Percentiles rank a stretch among this genome's conserved stretches.
These are phyloP conservation scores for Cochliopodium minus DNA, from an alignment of 208 protist genomes.

Conservation along the genomic window DNA sequence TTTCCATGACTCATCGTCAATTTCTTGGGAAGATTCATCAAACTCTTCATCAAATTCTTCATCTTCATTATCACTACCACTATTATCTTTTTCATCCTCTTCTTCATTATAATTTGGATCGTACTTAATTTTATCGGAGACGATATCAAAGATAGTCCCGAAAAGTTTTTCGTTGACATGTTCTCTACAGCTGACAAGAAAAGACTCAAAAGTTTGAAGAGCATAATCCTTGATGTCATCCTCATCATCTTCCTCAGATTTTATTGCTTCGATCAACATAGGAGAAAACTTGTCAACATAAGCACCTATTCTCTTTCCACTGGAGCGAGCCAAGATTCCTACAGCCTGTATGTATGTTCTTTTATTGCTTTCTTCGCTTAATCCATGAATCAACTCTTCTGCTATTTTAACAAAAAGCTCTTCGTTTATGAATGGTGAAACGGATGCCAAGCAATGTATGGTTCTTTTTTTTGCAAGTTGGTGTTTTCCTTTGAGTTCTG, in stretches of 20 bases:
- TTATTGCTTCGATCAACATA: conserved; percentile 26
- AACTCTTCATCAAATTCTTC: conserved; percentile 4
- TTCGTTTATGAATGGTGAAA: no score
- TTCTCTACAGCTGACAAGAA: conserved; percentile 40
- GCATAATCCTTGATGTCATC: conserved; percentile 16
- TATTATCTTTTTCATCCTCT: conserved; percentile 4
- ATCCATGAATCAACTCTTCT: no score
- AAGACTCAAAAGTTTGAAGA: conserved; percentile 40
- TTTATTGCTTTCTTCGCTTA: no score
- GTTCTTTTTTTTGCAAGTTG: no score
- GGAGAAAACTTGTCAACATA: conserved; percentile 39
- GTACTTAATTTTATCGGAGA: conserved; percentile 36
- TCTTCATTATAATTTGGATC: conserved; percentile 48
- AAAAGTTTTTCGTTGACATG: conserved; percentile 30
- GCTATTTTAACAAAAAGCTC: no score
- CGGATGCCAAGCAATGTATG: no score
- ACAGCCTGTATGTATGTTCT: no score
- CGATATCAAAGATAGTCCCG: conserved; percentile 26
- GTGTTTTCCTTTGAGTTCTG: no score
- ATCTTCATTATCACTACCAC: conserved; percentile 8
- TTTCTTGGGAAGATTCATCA: conserved; percentile 38
- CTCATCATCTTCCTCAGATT: conserved; percentile 38
- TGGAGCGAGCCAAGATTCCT: no score
- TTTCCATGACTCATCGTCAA: conserved; percentile 63
- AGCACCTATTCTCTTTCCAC: conserved; percentile 39